Base-by-base conservation (phyloP, 257 asterid species). In the Salvia rosmarinus region DNA sequence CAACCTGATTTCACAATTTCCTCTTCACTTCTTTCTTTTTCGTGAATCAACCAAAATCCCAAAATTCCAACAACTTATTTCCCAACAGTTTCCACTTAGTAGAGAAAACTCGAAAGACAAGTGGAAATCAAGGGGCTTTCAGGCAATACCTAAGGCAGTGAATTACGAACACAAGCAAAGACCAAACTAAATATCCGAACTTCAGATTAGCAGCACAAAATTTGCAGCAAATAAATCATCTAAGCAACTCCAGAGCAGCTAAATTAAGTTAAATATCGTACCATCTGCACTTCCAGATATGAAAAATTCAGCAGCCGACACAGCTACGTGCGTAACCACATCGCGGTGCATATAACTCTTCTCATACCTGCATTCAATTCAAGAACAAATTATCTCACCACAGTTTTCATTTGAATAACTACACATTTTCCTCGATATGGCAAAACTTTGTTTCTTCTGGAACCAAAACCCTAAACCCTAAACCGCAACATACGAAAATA, bases 291-390 rank as follows among this genome's bases (percentile, higher is more conserved):
- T 95, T 64, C 98, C 99, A 43, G 95, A 72, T 30, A 95, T 87
- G 86, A 95, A 95, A 80, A 95, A 95, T 78, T 95, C 99, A 64
- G 96, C 99, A 8, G 87, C 76, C 4, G 99, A 95, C 42, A 91
- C 98, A 19, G 98, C 96, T 35, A 95, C 98, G 79, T 95, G 99
- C 21, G 98, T 95, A 52, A 95, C 98, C 72, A 91, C 96, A 78
- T 95, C 99, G 25, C 98, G 91, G 64, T 95, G 99, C 99, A 95
- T 95, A 75, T 89, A 94, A 81, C 98, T 94, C 83, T 94, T 94
- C 90, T 94, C 99, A 49, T 94, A 94, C 99, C 99, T 94, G 79
- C 75, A 81, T 66, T 67, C 30, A 54, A 62, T 46, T 56, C 46
- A 32, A 70, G 44, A 34, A 25, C 65, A 60, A 68, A 58, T 68